Evolutionary conservation across 2,329 filamentous ascomycete species (phyloP).

Genomic region (Scortechinia acanthostroma): DNA sequence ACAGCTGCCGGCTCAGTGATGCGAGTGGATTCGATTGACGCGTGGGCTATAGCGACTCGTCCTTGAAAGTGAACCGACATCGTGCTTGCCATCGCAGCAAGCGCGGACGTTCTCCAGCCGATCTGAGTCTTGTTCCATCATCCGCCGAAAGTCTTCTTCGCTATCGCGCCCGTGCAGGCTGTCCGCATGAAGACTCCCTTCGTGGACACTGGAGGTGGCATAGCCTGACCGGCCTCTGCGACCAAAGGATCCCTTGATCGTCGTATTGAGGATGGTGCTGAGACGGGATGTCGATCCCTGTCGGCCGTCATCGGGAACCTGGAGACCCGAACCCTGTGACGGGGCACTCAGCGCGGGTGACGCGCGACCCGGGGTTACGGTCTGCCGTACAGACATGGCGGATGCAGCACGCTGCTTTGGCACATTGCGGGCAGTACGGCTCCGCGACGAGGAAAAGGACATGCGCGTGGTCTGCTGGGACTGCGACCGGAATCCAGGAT

Average conservation of each 20-base stretch:
- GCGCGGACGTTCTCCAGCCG: slow-evolving; percentile 89
- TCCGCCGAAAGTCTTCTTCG: slow-evolving; percentile 73
- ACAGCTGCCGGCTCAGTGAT: slow-evolving; percentile 7
- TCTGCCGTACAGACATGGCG: slow-evolving; percentile 23
- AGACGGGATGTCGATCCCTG: slow-evolving; percentile 34
- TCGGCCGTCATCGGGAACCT: slow-evolving; percentile 16
- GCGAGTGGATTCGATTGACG: slow-evolving; percentile 16
- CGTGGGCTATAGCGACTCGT: slow-evolving; percentile 35
- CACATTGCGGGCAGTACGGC: slow-evolving; percentile 57
- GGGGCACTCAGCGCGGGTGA: slow-evolving; percentile 21
- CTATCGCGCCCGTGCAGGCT: slow-evolving; percentile 64
- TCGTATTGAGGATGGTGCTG: slow-evolving; percentile 33
- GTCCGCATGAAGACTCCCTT: slow-evolving; percentile 24
- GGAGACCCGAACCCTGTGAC: slow-evolving; percentile 20
- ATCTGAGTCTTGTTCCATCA: slow-evolving; percentile 73
- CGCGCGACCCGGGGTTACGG: slow-evolving; percentile 21
- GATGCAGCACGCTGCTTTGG: slow-evolving; percentile 19
- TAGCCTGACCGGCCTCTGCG: slow-evolving; percentile 39
- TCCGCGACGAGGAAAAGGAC: slow-evolving; percentile 77
- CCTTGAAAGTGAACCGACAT: slow-evolving; percentile 54
- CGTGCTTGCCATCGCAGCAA: slow-evolving; percentile 86
- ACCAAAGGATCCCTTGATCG: slow-evolving; percentile 37
- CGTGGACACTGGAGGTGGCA: neutral
- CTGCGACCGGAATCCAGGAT: slow-evolving; percentile 47
- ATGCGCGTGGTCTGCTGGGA: slow-evolving; percentile 39